Evolutionary conservation across 1,284 basidiomycete species (phyloP).

Genomic region (Puccinia sorghi): DNA sequence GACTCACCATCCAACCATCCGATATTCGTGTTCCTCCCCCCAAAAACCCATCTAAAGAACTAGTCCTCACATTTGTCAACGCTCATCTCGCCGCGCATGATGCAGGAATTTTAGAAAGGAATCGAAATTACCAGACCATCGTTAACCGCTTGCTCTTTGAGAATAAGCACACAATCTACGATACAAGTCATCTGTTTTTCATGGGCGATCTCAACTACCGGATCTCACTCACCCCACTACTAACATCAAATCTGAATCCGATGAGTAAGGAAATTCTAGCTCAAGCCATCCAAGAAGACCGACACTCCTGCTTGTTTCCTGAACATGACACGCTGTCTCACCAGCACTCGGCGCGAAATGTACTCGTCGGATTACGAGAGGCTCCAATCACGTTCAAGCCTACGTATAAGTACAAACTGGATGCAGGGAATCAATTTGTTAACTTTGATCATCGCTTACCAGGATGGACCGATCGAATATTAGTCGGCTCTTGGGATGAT

Average conservation of each 20-base stretch:
- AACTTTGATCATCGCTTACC: slow-evolving; percentile 63
- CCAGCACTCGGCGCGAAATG: slow-evolving; percentile 67
- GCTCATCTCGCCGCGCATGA: slow-evolving; percentile 86
- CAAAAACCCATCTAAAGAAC: slow-evolving; percentile 36
- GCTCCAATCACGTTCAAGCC: slow-evolving; percentile 81
- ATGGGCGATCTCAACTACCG: slow-evolving; percentile 59
- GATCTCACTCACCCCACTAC: slow-evolving; percentile 53
- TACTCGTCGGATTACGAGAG: slow-evolving; percentile 74
- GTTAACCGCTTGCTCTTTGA: slow-evolving; percentile 76
- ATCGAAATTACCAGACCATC: slow-evolving; percentile 76
- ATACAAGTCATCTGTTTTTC: slow-evolving; percentile 58
- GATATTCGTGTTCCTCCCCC: not conserved
- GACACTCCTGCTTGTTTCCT: slow-evolving; percentile 62
- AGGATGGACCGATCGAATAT: slow-evolving; percentile 91
- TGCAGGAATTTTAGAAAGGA: slow-evolving; percentile 69
- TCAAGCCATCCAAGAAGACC: slow-evolving; percentile 52
- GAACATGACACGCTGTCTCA: slow-evolving; percentile 74
- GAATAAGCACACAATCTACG: slow-evolving; percentile 56
- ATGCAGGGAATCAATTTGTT: slow-evolving; percentile 73
- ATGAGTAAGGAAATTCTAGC: slow-evolving; percentile 56
- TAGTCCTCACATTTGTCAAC: slow-evolving; percentile 74
- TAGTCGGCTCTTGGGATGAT: slow-evolving; percentile 65
- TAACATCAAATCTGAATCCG: slow-evolving; percentile 58
- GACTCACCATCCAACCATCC: slow-evolving; percentile 62
- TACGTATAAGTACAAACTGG: slow-evolving; percentile 82